These are phyloP conservation scores for Salvia rosmarinus DNA, from an alignment of 257 asterid genomes.

Conservation along the genomic window DNA sequence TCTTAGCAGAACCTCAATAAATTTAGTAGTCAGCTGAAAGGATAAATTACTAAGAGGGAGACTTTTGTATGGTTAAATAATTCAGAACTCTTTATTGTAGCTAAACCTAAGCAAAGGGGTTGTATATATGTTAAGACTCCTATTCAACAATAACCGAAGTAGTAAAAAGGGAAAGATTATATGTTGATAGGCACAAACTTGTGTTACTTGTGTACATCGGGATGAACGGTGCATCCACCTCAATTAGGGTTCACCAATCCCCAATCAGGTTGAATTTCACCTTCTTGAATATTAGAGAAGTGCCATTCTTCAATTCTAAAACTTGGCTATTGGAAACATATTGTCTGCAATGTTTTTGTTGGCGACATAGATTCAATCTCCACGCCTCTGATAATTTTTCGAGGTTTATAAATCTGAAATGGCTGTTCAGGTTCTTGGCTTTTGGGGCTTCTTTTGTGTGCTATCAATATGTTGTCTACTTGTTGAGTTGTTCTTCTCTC, in stretches of 20 bases:
- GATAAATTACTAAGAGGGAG: too few species aligned
- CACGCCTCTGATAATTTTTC: background rate
- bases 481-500: background rate
- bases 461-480: background rate
- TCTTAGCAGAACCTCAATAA: too few species aligned
- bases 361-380: background rate
- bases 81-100: background rate
- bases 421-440: background rate
- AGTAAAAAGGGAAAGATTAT: too few species aligned
- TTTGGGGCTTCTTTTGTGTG: background rate
- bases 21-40: too few species aligned
- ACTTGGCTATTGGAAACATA: background rate
- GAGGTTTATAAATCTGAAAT: too few species aligned
- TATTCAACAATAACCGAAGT: background rate
- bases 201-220: too few species aligned
- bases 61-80: too few species aligned
- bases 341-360: background rate
- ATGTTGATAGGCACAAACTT: too few species aligned
- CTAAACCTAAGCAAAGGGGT: background rate
- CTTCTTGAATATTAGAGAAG: background rate
- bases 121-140: background rate
- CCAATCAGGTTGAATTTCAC: background rate
- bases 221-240: too few species aligned
- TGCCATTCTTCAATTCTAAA: background rate
- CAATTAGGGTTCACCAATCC: too few species aligned